phyloP scores from a whole-genome alignment of 164 flowering plant species.

The Vitis cinerea region DNA sequence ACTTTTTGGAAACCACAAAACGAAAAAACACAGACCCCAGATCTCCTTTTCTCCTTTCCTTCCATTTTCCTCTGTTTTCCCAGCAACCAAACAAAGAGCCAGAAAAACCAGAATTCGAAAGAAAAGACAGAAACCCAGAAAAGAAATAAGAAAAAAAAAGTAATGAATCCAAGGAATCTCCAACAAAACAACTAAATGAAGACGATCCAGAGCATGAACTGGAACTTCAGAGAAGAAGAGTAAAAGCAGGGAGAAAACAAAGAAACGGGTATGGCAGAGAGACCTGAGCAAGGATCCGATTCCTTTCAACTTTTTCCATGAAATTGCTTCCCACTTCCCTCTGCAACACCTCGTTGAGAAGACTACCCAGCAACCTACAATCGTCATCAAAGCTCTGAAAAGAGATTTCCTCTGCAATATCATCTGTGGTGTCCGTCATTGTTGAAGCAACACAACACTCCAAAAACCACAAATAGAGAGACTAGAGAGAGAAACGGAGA shows the following conservation, averaged over 20 bases:
- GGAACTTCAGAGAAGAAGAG: neutral
- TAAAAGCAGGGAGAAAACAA: neutral
- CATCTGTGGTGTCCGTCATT: conserved; percentile 88
- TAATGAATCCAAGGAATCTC: too few relatives aligned
- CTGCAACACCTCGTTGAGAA: conserved; percentile 73
- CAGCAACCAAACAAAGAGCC: conserved; percentile 6
- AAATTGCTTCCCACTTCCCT: conserved; percentile 55
- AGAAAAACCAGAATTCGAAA: neutral
- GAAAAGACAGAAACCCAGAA: neutral
- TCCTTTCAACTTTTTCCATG: conserved; percentile 67
- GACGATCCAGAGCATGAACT: too few relatives aligned
- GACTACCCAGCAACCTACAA: conserved; percentile 63
- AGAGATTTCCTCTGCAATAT: conserved; percentile 85
- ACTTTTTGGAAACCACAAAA: neutral
- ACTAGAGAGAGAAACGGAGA: neutral
- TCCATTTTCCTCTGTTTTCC: neutral
- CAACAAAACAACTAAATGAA: too few relatives aligned
- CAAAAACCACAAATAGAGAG: neutral
- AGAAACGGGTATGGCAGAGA: neutral
- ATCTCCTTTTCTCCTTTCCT: neutral
- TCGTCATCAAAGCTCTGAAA: conserved; percentile 84
- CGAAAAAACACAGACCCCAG: neutral
- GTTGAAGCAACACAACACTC: neutral
- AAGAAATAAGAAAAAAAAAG: too few relatives aligned
- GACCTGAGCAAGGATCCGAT: conserved; percentile 72